phyloP scores from a whole-genome alignment of 1,284 basidiomycete species.

The Ceraceosorus bombacis region DNA sequence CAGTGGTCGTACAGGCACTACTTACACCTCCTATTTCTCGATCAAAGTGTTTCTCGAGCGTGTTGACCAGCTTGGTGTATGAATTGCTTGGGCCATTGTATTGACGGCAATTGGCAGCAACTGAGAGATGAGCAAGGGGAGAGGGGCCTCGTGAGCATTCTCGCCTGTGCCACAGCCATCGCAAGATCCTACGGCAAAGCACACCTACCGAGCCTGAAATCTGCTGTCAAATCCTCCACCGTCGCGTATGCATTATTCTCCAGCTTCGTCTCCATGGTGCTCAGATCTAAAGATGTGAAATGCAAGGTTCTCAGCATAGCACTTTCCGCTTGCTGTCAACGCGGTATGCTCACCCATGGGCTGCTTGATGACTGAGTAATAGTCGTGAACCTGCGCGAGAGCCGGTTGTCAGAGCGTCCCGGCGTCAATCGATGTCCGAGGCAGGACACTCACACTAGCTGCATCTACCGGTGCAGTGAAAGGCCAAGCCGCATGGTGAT shows the following conservation, averaged over 20 bases:
- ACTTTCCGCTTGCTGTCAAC: neutral
- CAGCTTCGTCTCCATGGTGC: slow-evolving; percentile 86
- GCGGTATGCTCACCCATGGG: slow-evolving; percentile 72
- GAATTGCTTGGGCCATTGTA: slow-evolving; percentile 82
- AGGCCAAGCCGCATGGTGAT: slow-evolving; percentile 77
- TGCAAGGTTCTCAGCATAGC: too few species aligned
- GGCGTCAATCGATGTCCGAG: neutral
- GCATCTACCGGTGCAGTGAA: slow-evolving; percentile 73
- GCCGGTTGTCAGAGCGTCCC: neutral
- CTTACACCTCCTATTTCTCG: slow-evolving; percentile 24
- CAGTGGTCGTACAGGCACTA: too few species aligned
- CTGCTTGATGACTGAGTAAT: slow-evolving; percentile 79
- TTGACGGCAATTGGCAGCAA: slow-evolving; percentile 82
- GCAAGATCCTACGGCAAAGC: slow-evolving; percentile 51
- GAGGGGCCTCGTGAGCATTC: neutral
- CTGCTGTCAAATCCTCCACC: slow-evolving; percentile 69
- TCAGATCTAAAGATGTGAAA: slow-evolving; percentile 60
- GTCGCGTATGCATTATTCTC: slow-evolving; percentile 67
- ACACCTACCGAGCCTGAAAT: slow-evolving; percentile 55
- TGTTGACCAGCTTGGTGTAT: slow-evolving; percentile 77
- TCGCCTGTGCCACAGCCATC: neutral
- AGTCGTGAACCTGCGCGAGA: slow-evolving; percentile 68
- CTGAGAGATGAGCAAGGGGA: slow-evolving; percentile 3
- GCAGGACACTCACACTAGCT: slow-evolving; percentile 43
- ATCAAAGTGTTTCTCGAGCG: slow-evolving; percentile 59